Evolutionary conservation across 2,329 filamentous ascomycete genomes (phyloP).

Genomic region (Plectosphaerella plurivora): DNA sequence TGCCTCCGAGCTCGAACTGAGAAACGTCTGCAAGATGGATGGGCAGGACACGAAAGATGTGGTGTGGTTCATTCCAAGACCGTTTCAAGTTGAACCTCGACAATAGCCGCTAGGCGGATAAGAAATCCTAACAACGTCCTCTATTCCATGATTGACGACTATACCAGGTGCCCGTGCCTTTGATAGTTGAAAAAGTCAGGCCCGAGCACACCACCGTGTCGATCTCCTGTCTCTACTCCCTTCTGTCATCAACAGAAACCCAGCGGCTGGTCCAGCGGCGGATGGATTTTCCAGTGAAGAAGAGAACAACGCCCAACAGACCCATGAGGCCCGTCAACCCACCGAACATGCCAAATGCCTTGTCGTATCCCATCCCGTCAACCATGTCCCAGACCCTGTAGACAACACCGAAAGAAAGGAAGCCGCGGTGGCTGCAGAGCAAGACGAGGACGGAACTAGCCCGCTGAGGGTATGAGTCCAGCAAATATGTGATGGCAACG

Average conservation of each 20-base stretch:
- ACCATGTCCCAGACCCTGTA: constrained; percentile 23
- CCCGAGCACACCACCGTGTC: too few relatives aligned
- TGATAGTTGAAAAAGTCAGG: too few relatives aligned
- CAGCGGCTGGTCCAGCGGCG: not conserved
- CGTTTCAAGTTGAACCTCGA: too few relatives aligned
- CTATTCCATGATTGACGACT: too few relatives aligned
- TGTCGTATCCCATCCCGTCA: constrained; percentile 22
- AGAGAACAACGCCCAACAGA: constrained; percentile 20
- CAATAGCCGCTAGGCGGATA: too few relatives aligned
- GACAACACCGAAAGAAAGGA: constrained; percentile 36
- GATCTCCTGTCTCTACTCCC: not conserved
- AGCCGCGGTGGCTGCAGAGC: constrained; percentile 38
- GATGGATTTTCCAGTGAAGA: constrained; percentile 9
- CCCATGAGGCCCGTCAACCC: constrained; percentile 23
- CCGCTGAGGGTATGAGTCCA: constrained; percentile 37
- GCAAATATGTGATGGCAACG: constrained; percentile 35
- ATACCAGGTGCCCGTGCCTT: too few relatives aligned
- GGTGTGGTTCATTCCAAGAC: too few relatives aligned
- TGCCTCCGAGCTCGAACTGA: not conserved
- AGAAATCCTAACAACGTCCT: too few relatives aligned
- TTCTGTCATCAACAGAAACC: not conserved
- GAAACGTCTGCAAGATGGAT: too few relatives aligned
- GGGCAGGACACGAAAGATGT: too few relatives aligned
- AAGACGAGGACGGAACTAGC: constrained; percentile 37
- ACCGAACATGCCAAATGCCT: constrained; percentile 24